Percentiles rank a stretch among this genome's conserved stretches.
phyloP scores from a whole-genome alignment of 495 filamentous ascomycete species.

The Sabuloglossum arenarium region DNA sequence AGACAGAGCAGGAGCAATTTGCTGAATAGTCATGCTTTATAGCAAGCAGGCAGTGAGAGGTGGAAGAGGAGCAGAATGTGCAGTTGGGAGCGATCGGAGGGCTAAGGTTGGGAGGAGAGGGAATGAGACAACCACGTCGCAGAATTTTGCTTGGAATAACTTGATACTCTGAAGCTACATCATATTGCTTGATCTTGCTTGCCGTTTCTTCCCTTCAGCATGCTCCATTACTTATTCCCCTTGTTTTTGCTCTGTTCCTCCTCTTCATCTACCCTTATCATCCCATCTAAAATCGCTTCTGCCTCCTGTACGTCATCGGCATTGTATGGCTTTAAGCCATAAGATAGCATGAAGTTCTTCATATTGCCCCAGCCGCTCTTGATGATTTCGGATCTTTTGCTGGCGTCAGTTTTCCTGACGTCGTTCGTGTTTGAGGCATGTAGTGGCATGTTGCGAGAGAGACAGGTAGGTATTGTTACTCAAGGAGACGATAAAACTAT shows the following conservation, averaged over 20 bases:
- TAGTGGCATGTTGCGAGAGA: background rate
- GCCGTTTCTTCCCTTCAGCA: background rate
- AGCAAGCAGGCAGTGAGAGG: no score
- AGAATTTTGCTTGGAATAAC: no score
- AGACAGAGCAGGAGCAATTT: no score
- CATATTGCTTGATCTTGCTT: background rate
- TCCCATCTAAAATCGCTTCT: background rate
- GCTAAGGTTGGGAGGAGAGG: no score
- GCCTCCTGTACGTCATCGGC: background rate
- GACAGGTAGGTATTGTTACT: background rate
- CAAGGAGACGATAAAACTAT: background rate
- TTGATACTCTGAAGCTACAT: background rate
- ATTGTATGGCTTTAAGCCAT: background rate
- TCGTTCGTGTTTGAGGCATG: background rate
- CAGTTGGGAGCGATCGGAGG: no score
- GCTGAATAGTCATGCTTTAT: no score
- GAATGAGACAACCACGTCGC: no score
- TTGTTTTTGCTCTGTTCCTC: background rate
- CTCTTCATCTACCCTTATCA: background rate
- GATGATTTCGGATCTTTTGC: background rate
- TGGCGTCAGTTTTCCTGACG: background rate
- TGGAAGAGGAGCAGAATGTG: no score
- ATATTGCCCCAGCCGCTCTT: background rate
- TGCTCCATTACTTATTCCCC: background rate
- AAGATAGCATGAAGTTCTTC: background rate